phyloP scores from a whole-genome alignment of 1,284 basidiomycete species.

The Caloboletus firmus region DNA sequence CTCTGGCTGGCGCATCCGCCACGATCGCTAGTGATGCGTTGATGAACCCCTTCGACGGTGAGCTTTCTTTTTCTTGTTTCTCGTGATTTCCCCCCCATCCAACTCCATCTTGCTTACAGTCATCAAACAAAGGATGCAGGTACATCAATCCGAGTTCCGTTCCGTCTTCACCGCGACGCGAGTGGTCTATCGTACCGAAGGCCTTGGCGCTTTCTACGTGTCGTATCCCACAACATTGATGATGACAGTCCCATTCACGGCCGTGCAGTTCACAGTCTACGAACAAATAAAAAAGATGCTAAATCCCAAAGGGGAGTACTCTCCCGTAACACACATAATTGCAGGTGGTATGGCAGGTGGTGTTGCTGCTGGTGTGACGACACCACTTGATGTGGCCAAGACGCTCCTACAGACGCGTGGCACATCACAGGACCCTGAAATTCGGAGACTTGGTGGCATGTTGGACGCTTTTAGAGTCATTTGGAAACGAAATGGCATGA shows the following conservation, averaged over 20 bases:
- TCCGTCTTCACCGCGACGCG: slow-evolving; percentile 82
- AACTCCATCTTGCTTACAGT: slow-evolving; percentile 52
- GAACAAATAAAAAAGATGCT: slow-evolving; percentile 88
- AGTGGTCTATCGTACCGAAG: slow-evolving; percentile 84
- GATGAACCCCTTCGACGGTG: slow-evolving; percentile 99
- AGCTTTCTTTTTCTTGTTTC: slow-evolving; percentile 29
- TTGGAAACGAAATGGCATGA: slow-evolving; percentile 79
- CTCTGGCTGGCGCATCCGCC: slow-evolving; percentile 90
- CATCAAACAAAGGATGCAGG: slow-evolving; percentile 99
- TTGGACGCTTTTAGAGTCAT: slow-evolving; percentile 88
- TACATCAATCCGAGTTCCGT: slow-evolving; percentile 88
- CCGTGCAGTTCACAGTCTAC: slow-evolving; percentile 96
- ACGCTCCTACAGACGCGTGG: slow-evolving; percentile 95
- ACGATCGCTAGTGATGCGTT: slow-evolving; percentile 95
- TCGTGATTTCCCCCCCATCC: slow-evolving; percentile 7
- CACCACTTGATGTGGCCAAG: slow-evolving; percentile 98
- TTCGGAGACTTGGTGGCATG: slow-evolving; percentile 86
- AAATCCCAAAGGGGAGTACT: slow-evolving; percentile 88
- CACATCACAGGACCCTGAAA: slow-evolving; percentile 76
- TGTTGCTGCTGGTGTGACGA: slow-evolving; percentile 94
- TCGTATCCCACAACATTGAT: slow-evolving; percentile 98
- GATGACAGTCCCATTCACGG: slow-evolving; percentile 98
- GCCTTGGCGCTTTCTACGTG: slow-evolving; percentile 92
- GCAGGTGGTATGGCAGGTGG: slow-evolving; percentile 93
- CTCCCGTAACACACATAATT: slow-evolving; percentile 86